Evolutionary conservation across 140 eudicot species (phyloP), one percentile per base, ranked within the genome.

Genomic region (Senecio squalidus): DNA sequence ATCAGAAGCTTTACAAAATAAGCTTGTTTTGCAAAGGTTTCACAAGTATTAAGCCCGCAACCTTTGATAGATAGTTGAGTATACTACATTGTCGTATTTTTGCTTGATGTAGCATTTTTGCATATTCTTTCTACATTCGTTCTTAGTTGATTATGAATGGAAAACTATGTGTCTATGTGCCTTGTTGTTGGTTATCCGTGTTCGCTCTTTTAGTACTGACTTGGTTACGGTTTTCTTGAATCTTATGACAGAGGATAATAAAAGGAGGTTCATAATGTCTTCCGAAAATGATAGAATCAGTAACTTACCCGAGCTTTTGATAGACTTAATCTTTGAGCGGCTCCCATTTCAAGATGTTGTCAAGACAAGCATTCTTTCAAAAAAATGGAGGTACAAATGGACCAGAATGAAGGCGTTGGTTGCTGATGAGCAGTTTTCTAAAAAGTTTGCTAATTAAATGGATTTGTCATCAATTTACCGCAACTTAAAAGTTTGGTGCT

Each of bases 331-430:
- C 27, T 27, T 60, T 26, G 74, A 69, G 68, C 20, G 38, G 25
- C 62, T 69, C 46, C 55, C 68, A 0, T 0, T 69, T 39, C 26
- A 39, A 38, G 74, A 69, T 13, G 47, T 17, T 14, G 14, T 60
- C 20, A 49, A 62, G 9, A 69, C 55, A 36, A 69, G 47, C 55
- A 28, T 50, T 39, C 23, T 69, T 17, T 49, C 75, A 4, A 39
- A 24, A 49, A 3, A 26, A 8, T 69, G 75, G 75, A 69, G 68
- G 62, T 60, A 60, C 28, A 69, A 4, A 59, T 69, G 68, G 68
- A 69, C 62, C 20, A 60, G 33, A 14, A 60, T 51, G 56, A 27
- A 2, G 14, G 5, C 23, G 17, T 15, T 45, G 51, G 51, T 18
- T 45, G 9, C 17, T 18, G 51, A 45, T 45, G 16, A 45, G 26